These are phyloP conservation scores for Trichomonas tenax DNA, from an alignment of 208 protist genomes.

Conservation along the genomic window DNA sequence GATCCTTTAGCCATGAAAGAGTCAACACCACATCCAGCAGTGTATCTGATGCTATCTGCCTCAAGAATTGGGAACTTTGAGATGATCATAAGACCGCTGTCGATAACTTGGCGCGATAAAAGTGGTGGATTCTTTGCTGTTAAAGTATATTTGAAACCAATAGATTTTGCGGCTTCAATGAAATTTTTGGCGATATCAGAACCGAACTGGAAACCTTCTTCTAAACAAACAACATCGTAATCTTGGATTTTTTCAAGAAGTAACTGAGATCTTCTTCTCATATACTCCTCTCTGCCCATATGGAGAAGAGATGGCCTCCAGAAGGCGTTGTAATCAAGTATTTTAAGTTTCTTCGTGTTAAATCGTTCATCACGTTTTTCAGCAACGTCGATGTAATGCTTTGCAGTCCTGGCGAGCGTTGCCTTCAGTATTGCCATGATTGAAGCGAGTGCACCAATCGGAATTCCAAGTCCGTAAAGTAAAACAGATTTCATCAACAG, in stretches of 20 bases:
- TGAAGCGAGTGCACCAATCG: neutral
- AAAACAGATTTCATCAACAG: neutral
- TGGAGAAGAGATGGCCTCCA: neutral
- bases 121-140: neutral
- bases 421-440: neutral
- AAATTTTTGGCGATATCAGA: neutral
- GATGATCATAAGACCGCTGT: neutral
- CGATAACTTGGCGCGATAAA: neutral
- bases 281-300: neutral
- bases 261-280: neutral
- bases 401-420: neutral
- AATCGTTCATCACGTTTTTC: neutral
- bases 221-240: neutral
- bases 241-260: neutral
- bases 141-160: neutral
- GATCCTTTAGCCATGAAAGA: neutral
- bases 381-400: neutral
- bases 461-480: neutral
- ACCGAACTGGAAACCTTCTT: conserved; percentile 8
- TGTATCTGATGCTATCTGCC: neutral
- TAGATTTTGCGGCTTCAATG: neutral
- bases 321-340: neutral
- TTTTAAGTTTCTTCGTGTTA: neutral
- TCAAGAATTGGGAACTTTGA: neutral
- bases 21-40: neutral